Conservation (phyloP, 371 early-diverging fungal genomes). For the Mucor racemosus region DNA sequence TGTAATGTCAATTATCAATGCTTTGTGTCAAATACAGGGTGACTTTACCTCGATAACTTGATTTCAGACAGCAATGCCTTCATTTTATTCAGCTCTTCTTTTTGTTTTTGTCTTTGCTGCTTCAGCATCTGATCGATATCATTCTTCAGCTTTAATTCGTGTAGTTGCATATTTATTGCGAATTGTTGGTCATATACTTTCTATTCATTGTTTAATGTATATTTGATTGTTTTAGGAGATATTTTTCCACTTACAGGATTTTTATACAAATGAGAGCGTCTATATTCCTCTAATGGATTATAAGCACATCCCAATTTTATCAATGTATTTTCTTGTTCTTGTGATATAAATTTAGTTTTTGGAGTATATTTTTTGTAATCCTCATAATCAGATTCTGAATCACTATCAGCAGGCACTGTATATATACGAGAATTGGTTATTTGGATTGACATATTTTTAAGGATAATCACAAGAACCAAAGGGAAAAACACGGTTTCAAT, state of each 20-base stretch:
- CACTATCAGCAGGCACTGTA: background rate
- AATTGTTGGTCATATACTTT: constrained; percentile 2
- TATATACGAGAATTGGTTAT: background rate
- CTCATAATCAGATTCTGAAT: background rate
- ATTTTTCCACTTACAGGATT: constrained; percentile 10
- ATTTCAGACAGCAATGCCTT: background rate
- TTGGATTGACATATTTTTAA: background rate
- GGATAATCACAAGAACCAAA: background rate
- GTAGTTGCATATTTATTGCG: background rate
- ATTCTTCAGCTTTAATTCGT: constrained; percentile 7
- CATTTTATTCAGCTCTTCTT: constrained; percentile 6
- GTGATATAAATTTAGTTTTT: background rate
- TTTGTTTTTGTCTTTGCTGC: background rate
- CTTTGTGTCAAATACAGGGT: accelerated
- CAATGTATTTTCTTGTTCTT: constrained; percentile 11
- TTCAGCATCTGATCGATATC: background rate
- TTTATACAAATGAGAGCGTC: background rate
- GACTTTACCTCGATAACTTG: background rate
- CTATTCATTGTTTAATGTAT: background rate
- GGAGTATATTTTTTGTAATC: background rate
- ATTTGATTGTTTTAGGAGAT: background rate
- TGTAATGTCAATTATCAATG: background rate
- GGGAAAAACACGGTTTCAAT: background rate
- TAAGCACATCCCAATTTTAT: constrained; percentile 18
- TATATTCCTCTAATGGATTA: constrained; percentile 19